Conservation (phyloP, 768 basidiomycete species). For the Hericium coralloides region DNA sequence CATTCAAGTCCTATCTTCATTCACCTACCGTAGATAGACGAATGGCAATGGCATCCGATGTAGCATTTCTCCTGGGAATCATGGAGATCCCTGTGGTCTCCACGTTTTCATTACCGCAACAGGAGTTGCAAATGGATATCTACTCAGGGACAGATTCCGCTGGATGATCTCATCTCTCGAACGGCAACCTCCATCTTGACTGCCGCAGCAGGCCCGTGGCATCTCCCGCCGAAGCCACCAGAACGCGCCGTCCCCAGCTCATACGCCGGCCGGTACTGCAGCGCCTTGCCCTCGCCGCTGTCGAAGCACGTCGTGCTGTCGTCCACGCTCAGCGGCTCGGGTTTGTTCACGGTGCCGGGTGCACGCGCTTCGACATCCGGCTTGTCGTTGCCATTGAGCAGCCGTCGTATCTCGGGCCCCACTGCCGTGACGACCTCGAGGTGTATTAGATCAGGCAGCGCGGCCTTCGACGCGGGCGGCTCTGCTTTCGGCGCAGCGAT, state of each 20-base stretch:
- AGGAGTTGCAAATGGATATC: too few relatives aligned
- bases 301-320: background rate
- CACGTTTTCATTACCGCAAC: too few relatives aligned
- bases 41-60: too few relatives aligned
- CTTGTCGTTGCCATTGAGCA: background rate
- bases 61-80: too few relatives aligned
- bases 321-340: background rate
- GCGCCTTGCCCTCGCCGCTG: background rate
- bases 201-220: background rate
- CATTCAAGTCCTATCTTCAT: too few relatives aligned
- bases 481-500: background rate
- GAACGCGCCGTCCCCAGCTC: conserved; percentile 55
- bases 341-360: background rate
- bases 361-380: too few relatives aligned
- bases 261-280: conserved; percentile 67
- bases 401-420: background rate
- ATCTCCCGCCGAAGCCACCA: conserved; percentile 11
- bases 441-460: conserved; percentile 1
- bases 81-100: too few relatives aligned
- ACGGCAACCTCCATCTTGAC: too few relatives aligned
- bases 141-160: too few relatives aligned
- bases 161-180: too few relatives aligned
- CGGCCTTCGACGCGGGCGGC: background rate
- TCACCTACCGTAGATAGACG: too few relatives aligned
- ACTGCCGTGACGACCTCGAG: background rate